Percentiles rank a stretch among this genome's conserved stretches.
These are phyloP conservation scores for Fusarium verticillioides DNA, from an alignment of 2,329 filamentous ascomycete genomes.

Conservation along the genomic window DNA sequence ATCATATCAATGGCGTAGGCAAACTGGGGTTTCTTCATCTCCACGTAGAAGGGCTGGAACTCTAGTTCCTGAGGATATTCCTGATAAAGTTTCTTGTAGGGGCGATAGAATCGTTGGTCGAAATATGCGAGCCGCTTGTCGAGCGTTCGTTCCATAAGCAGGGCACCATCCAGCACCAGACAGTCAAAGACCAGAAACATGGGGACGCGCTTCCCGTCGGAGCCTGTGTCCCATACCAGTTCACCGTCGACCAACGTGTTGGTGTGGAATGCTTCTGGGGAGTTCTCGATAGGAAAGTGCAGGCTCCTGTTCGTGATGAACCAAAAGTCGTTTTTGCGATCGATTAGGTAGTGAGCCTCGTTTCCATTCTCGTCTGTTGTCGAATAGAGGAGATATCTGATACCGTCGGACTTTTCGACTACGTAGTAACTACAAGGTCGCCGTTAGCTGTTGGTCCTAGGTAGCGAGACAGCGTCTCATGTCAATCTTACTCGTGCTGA, in stretches of 20 bases:
- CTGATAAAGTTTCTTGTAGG: conserved; percentile 72
- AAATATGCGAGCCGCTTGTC: conserved; percentile 93
- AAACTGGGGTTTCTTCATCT: conserved; percentile 90
- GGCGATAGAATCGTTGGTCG: conserved; percentile 78
- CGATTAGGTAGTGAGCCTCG: conserved; percentile 91
- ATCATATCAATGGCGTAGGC: conserved; percentile 91
- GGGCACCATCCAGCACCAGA: conserved; percentile 80
- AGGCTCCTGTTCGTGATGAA: conserved; percentile 75
- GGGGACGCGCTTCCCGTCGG: conserved; percentile 74
- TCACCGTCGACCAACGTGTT: conserved; percentile 92
- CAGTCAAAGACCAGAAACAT: conserved; percentile 96
- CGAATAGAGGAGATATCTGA: conserved; percentile 94
- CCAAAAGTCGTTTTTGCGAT: conserved; percentile 98
- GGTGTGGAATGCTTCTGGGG: conserved; percentile 76
- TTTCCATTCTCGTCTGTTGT: conserved; percentile 69
- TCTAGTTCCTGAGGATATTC: conserved; percentile 75
- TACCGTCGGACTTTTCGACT: conserved; percentile 97
- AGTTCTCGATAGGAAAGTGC: conserved; percentile 80
- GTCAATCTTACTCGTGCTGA: conserved; percentile 71
- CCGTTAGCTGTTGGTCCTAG: conserved; percentile 3
- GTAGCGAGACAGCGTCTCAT: background rate
- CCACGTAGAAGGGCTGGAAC: conserved; percentile 81
- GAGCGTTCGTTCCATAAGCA: conserved; percentile 80
- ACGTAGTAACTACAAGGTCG: conserved; percentile 79
- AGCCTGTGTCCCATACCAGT: conserved; percentile 84